Evolutionary conservation across 2,329 filamentous ascomycete species (phyloP).

Genomic region (Colletotrichum truncatum): DNA sequence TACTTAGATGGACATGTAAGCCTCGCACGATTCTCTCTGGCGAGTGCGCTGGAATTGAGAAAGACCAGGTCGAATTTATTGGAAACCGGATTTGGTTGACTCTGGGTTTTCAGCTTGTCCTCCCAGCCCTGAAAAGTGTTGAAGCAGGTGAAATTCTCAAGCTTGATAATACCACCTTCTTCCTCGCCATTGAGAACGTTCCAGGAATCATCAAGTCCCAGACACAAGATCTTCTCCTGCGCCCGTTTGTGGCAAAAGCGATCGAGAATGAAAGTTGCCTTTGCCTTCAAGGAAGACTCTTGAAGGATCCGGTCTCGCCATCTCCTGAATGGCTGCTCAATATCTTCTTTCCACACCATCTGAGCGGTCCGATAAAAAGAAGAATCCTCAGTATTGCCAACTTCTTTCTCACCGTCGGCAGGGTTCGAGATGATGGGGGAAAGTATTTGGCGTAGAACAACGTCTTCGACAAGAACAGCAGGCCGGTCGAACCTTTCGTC

Average conservation of each 20-base stretch:
- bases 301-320: neutral
- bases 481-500: constrained; percentile 34
- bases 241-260: neutral
- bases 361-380: neutral
- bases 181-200: neutral
- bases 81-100: too few relatives aligned
- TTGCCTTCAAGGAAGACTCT: neutral
- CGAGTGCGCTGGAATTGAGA: too few relatives aligned
- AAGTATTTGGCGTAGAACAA: constrained; percentile 31
- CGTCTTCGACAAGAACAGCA: constrained; percentile 33
- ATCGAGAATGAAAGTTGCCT: neutral
- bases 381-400: too few relatives aligned
- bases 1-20: too few relatives aligned
- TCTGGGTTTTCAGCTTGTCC: too few relatives aligned
- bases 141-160: neutral
- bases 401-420: neutral
- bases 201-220: neutral
- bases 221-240: neutral
- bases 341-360: constrained; percentile 3
- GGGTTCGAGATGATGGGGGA: neutral
- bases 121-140: constrained; percentile 36
- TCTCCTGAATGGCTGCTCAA: neutral
- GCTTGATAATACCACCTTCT: neutral
- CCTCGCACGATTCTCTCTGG: too few relatives aligned
- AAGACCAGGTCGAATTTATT: too few relatives aligned